Conservation (phyloP, 2,329 filamentous ascomycete species). For the Trichophaea hybrida region DNA sequence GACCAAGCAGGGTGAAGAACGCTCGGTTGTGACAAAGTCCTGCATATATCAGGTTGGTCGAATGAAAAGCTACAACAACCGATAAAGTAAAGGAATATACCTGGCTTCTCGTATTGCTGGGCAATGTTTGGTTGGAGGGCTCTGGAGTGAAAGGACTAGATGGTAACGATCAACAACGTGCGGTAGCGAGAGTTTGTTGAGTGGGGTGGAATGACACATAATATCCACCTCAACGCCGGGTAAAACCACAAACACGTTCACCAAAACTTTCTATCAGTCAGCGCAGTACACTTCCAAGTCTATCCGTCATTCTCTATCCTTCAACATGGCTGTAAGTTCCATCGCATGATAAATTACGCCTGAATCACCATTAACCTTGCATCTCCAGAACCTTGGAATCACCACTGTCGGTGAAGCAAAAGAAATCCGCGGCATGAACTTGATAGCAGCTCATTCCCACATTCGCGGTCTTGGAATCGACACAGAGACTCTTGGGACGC, state of each 20-base stretch:
- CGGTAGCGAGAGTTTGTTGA: not conserved
- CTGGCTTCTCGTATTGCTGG: not conserved
- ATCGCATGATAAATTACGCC: not conserved
- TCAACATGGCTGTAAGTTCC: not conserved
- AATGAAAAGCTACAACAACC: not conserved
- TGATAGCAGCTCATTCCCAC: constrained; percentile 96
- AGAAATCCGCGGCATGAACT: constrained; percentile 88
- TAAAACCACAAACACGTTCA: not conserved
- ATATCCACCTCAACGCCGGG: not conserved
- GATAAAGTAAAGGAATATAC: not conserved
- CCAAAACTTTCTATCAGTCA: not conserved
- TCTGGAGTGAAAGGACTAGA: not conserved
- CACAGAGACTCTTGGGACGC: constrained; percentile 64
- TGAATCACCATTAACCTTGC: constrained; percentile 22
- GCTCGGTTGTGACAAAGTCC: not conserved
- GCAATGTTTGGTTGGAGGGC: not conserved
- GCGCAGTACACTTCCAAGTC: not conserved
- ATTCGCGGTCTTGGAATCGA: constrained; percentile 93
- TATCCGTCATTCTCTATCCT: not conserved
- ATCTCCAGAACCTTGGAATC: constrained; percentile 37
- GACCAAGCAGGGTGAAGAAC: not conserved
- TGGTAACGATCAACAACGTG: not conserved
- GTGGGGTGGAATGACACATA: not conserved
- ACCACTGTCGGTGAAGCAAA: constrained; percentile 86
- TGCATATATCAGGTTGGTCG: not conserved